phyloP scores from a whole-genome alignment of 257 asterid genomes.

The Solanum megistacrolobum region DNA sequence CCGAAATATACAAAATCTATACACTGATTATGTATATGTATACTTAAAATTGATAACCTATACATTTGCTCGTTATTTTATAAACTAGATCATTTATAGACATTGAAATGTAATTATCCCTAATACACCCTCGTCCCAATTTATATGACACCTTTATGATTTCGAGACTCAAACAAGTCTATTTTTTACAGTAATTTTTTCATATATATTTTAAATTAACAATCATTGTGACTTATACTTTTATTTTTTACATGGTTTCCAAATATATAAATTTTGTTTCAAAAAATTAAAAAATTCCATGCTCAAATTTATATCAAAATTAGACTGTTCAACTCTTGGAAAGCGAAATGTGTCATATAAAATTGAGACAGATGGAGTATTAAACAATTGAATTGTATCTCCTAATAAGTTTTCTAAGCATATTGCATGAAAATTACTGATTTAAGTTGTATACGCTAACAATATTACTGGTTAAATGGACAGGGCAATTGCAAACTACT shows the following conservation, averaged over 20 bases:
- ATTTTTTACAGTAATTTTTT: too few relatives aligned
- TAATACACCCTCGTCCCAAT: not conserved
- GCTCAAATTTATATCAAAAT: not conserved
- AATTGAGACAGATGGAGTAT: too few relatives aligned
- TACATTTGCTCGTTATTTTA: not conserved
- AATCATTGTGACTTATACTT: too few relatives aligned
- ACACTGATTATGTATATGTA: not conserved
- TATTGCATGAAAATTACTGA: not conserved
- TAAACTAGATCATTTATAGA: not conserved
- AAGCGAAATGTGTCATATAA: not conserved
- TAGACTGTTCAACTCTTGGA: accelerated
- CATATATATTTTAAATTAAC: too few relatives aligned
- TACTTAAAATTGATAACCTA: not conserved
- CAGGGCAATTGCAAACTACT: conserved; percentile 73
- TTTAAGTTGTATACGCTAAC: not conserved
- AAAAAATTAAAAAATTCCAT: too few relatives aligned
- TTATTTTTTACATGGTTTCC: not conserved
- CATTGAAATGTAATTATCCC: not conserved
- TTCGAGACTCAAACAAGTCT: too few relatives aligned
- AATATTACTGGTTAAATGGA: not conserved
- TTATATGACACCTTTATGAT: accelerated
- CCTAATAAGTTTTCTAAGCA: too few relatives aligned
- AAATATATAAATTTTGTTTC: too few relatives aligned
- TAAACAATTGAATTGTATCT: not conserved
- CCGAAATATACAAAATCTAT: not conserved